Percentiles rank a stretch among this genome's conserved stretches.
These are phyloP conservation scores for Phytophthora idaei DNA, from an alignment of 352 stramenopile genomes.

Conservation along the genomic window DNA sequence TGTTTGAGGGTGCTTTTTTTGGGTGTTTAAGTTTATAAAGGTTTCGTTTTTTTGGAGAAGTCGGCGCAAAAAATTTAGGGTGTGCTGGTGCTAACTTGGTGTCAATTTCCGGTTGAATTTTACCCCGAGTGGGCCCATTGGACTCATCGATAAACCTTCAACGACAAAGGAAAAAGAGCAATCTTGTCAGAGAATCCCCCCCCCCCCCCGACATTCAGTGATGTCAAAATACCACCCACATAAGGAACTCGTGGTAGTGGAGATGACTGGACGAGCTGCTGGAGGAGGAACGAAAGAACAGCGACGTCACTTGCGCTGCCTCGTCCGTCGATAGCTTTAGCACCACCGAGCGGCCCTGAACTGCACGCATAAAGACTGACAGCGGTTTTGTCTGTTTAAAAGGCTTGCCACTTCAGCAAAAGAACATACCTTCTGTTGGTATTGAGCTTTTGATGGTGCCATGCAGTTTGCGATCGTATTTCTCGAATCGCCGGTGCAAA, in stretches of 20 bases:
- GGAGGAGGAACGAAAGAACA: conserved; percentile 43
- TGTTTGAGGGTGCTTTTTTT: no score
- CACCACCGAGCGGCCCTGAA: conserved; percentile 34
- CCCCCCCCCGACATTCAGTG: no score
- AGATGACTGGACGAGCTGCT: conserved; percentile 28
- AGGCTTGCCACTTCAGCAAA: not conserved
- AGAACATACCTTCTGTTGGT: conserved; percentile 35
- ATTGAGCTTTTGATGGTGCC: conserved; percentile 31
- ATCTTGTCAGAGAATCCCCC: no score
- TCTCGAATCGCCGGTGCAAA: conserved; percentile 42
- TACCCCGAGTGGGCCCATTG: no score
- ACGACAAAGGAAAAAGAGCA: not conserved
- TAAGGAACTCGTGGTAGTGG: conserved; percentile 50
- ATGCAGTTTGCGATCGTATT: conserved; percentile 48
- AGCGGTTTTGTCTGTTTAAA: not conserved
- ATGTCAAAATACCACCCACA: conserved; percentile 16
- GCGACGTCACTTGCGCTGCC: conserved; percentile 36
- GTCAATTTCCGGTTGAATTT: no score
- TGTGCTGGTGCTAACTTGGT: no score
- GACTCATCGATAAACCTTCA: no score
- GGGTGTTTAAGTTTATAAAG: no score
- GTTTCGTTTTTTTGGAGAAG: no score
- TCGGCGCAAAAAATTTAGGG: no score
- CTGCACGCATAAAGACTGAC: conserved; percentile 43
- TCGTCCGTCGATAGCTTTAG: conserved; percentile 44